These are phyloP conservation scores for Epichloe typhina DNA, from an alignment of 2,329 filamentous ascomycete species.

Conservation along the genomic window DNA sequence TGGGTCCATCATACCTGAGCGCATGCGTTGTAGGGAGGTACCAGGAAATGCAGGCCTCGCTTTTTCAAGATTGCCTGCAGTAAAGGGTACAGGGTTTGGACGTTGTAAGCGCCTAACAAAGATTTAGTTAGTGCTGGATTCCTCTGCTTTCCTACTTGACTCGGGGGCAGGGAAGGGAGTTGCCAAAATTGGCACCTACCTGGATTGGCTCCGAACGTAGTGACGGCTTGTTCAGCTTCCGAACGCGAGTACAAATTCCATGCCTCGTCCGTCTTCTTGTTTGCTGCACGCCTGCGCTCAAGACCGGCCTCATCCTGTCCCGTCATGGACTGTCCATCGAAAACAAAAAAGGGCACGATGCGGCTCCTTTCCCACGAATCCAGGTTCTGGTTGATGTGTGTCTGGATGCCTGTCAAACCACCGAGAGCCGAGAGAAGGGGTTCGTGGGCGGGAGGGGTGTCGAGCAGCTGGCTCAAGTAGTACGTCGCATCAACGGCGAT, in stretches of 20 bases:
- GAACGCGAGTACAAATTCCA: conserved; percentile 81
- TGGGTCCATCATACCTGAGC: conserved; percentile 51
- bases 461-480: conserved; percentile 70
- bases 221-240: conserved; percentile 66
- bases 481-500: conserved; percentile 83
- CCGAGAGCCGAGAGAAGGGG: conserved; percentile 83
- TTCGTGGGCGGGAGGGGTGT: conserved; percentile 58
- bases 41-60: conserved; percentile 59
- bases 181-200: conserved; percentile 32
- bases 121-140: neutral
- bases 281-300: conserved; percentile 50
- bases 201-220: conserved; percentile 66
- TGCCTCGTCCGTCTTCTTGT: conserved; percentile 59
- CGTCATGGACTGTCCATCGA: conserved; percentile 72
- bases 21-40: conserved; percentile 77
- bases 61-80: conserved; percentile 62
- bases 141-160: neutral
- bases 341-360: conserved; percentile 76
- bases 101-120: conserved; percentile 52
- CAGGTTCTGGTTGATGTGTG: conserved; percentile 64
- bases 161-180: neutral
- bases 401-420: conserved; percentile 68
- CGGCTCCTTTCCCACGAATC: conserved; percentile 55
- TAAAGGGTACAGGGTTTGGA: conserved; percentile 61
- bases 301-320: conserved; percentile 60